Conservation (phyloP, 2,329 filamentous ascomycete species). For the Zalaria sp. region DNA sequence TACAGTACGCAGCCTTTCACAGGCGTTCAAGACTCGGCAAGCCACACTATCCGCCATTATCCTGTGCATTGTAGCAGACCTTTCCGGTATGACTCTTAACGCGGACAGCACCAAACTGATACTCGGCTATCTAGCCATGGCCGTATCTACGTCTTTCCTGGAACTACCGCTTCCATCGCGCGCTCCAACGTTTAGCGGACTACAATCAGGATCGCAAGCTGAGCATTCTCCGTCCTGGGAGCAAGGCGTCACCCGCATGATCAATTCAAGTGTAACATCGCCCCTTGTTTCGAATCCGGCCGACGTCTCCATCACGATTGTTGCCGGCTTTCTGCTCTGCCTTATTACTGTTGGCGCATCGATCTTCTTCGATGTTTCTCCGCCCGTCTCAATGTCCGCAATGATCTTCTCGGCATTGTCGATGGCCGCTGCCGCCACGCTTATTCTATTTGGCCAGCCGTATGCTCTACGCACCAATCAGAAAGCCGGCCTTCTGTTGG, state of each 20-base stretch:
- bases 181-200: neutral
- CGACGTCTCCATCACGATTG: conserved; percentile 13
- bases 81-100: conserved; percentile 15
- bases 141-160: conserved; percentile 30
- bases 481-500: conserved; percentile 18
- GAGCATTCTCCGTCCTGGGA: neutral
- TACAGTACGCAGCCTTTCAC: neutral
- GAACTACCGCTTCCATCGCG: conserved; percentile 30
- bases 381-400: conserved; percentile 18
- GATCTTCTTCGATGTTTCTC: conserved; percentile 17
- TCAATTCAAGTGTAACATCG: neutral
- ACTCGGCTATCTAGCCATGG: conserved; percentile 33
- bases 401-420: conserved; percentile 26
- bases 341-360: conserved; percentile 22
- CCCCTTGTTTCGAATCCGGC: conserved; percentile 3
- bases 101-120: conserved; percentile 17
- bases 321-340: conserved; percentile 23
- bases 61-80: conserved; percentile 19
- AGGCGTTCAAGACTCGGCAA: conserved; percentile 21
- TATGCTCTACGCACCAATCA: conserved; percentile 23
- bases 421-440: conserved; percentile 26
- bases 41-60: conserved; percentile 22
- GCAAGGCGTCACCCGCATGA: neutral
- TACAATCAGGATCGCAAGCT: neutral
- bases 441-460: conserved; percentile 28